Percentiles rank a stretch among this genome's conserved stretches.
These are phyloP conservation scores for Phialemonium atrogriseum DNA, from an alignment of 2,329 filamentous ascomycete species.

Conservation along the genomic window DNA sequence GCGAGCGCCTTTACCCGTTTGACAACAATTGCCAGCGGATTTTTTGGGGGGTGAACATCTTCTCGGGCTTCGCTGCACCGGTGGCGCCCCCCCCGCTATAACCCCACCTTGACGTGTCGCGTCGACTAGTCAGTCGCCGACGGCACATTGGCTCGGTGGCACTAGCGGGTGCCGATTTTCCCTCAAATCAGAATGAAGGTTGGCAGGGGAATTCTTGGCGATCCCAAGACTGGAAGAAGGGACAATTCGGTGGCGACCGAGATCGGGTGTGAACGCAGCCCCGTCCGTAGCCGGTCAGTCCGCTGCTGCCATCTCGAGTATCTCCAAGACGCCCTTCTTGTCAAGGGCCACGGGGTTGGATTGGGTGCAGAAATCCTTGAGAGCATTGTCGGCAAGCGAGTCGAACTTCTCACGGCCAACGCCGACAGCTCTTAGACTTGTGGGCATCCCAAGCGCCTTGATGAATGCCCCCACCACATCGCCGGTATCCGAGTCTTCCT, in stretches of 20 bases:
- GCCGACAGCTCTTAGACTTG: constrained; percentile 40
- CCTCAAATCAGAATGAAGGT: constrained; percentile 29
- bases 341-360: constrained; percentile 45
- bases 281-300: background rate
- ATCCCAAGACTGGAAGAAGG: too few relatives aligned
- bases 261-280: too few relatives aligned
- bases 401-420: constrained; percentile 39
- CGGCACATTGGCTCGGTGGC: too few relatives aligned
- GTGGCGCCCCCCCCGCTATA: too few relatives aligned
- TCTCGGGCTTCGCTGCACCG: too few relatives aligned
- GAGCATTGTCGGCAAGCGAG: constrained; percentile 36
- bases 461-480: constrained; percentile 45
- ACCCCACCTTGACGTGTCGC: too few relatives aligned
- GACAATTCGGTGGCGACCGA: too few relatives aligned
- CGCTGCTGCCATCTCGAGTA: background rate
- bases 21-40: too few relatives aligned
- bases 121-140: too few relatives aligned
- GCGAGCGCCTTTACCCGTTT: too few relatives aligned
- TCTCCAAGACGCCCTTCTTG: background rate
- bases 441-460: constrained; percentile 43
- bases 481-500: constrained; percentile 31
- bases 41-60: too few relatives aligned
- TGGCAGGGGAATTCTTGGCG: too few relatives aligned
- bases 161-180: constrained; percentile 20
- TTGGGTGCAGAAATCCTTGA: constrained; percentile 39